These are phyloP conservation scores for Aspergillus affinis DNA, from an alignment of 495 filamentous ascomycete species.

Conservation along the genomic window DNA sequence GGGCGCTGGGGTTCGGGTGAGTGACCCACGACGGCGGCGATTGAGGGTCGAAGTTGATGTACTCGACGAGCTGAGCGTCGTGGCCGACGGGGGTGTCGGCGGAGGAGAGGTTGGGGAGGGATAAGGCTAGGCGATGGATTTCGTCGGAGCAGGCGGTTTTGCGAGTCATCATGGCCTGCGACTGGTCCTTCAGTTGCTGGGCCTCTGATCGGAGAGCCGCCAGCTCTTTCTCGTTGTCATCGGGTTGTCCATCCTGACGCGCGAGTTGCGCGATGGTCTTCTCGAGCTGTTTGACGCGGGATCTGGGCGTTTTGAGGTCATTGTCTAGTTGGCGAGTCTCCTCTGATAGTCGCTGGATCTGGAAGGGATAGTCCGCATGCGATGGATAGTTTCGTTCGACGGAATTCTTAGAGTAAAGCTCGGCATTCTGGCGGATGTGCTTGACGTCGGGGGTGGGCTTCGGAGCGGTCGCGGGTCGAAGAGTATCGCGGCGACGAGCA, in stretches of 20 bases:
- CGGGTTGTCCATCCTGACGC: slow-evolving; percentile 20
- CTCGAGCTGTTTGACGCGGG: slow-evolving; percentile 43
- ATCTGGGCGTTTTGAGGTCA: slow-evolving; percentile 36
- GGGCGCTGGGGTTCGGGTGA: slow-evolving; percentile 49
- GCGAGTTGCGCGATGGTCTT: slow-evolving; percentile 40
- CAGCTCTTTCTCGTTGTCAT: slow-evolving; percentile 21
- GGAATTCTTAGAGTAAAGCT: slow-evolving; percentile 79
- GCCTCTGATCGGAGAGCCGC: slow-evolving; percentile 59
- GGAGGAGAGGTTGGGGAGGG: slow-evolving; percentile 85
- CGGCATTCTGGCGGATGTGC: slow-evolving; percentile 79
- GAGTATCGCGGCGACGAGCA: slow-evolving; percentile 27
- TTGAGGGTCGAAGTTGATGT: slow-evolving; percentile 74
- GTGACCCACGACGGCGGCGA: slow-evolving; percentile 45
- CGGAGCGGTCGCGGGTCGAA: slow-evolving; percentile 70
- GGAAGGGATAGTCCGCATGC: slow-evolving; percentile 62
- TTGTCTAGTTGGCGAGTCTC: slow-evolving; percentile 55
- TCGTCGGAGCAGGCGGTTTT: slow-evolving; percentile 61
- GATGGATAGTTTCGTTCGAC: slow-evolving; percentile 77
- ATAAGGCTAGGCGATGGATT: slow-evolving; percentile 71
- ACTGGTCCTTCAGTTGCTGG: slow-evolving; percentile 62
- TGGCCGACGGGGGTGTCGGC: slow-evolving; percentile 69
- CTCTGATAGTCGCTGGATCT: slow-evolving; percentile 68
- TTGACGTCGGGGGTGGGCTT: slow-evolving; percentile 79
- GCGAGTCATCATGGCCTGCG: slow-evolving; percentile 57
- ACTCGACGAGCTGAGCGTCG: slow-evolving; percentile 56